phyloP scores from a whole-genome alignment of 1,139 yeast species.

The Spathaspora sp. region DNA sequence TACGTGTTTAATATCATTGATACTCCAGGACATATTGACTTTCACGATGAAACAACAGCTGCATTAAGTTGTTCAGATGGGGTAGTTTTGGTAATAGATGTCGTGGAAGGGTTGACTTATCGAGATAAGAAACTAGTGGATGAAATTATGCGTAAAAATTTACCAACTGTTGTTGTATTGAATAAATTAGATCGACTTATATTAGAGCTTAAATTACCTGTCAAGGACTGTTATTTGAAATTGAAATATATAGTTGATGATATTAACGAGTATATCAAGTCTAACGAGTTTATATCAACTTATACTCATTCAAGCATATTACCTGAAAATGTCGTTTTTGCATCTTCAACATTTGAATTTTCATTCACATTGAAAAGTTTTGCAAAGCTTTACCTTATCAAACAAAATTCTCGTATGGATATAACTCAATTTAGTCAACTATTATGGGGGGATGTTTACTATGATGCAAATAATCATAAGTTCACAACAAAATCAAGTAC shows the following conservation, averaged over 20 bases:
- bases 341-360: conserved; percentile 62
- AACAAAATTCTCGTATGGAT: conserved; percentile 30
- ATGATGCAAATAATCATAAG: conserved; percentile 38
- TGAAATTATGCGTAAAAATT: conserved; percentile 45
- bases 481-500: conserved; percentile 42
- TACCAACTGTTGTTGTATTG: conserved; percentile 61
- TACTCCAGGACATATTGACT: conserved; percentile 90
- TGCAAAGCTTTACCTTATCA: conserved; percentile 50
- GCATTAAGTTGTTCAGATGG: conserved; percentile 65
- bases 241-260: conserved; percentile 61
- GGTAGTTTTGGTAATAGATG: conserved; percentile 73
- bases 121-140: conserved; percentile 50
- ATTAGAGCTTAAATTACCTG: conserved; percentile 74
- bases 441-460: conserved; percentile 80
- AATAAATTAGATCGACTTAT: conserved; percentile 84
- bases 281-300: conserved; percentile 21
- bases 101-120: conserved; percentile 73
- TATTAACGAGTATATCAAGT: conserved; percentile 52
- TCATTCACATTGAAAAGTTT: conserved; percentile 69
- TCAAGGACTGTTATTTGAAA: conserved; percentile 71
- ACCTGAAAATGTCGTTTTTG: conserved; percentile 76
- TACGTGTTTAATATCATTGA: conserved; percentile 66
- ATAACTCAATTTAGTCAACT: conserved; percentile 45
- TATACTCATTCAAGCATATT: conserved; percentile 45
- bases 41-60: conserved; percentile 68